Conservation (phyloP, 305 asterid species). For the Stenogyne calaminthoides region DNA sequence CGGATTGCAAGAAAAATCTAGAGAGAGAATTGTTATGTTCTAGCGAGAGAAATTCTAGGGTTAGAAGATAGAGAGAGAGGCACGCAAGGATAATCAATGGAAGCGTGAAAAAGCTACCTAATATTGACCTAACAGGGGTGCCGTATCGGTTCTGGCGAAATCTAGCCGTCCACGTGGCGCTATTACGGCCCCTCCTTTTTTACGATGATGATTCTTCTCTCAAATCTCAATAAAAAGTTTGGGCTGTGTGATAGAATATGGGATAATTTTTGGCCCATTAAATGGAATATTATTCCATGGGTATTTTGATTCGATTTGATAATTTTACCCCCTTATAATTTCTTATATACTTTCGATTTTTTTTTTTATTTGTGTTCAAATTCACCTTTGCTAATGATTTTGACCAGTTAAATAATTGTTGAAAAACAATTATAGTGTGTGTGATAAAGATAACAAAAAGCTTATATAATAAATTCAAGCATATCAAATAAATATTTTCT, state of each 20-base stretch:
- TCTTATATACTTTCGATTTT: neutral
- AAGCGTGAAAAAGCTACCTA: constrained; percentile 26
- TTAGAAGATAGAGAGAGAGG: constrained; percentile 33
- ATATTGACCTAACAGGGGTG: constrained; percentile 37
- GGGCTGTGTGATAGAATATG: neutral
- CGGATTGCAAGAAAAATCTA: constrained; percentile 22
- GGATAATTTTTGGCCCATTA: constrained; percentile 10
- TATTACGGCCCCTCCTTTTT: constrained; percentile 23
- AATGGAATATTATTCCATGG: constrained; percentile 4
- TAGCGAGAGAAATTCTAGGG: constrained; percentile 26
- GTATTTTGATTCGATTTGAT: neutral
- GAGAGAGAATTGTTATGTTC: constrained; percentile 15
- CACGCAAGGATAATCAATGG: constrained; percentile 2
- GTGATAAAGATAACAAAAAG: too few relatives aligned
- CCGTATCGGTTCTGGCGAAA: constrained; percentile 28
- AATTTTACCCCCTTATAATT: neutral
- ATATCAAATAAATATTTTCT: neutral
- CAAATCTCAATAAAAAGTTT: neutral
- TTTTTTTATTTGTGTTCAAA: neutral
- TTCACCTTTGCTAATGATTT: neutral
- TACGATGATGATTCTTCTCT: constrained; percentile 37
- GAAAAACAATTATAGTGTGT: too few relatives aligned
- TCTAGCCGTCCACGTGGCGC: constrained; percentile 62
- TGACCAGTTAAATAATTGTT: too few relatives aligned
- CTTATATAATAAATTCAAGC: neutral